Conservation (phyloP, 2,329 filamentous ascomycete genomes). For the Fusarium marasasianum region DNA sequence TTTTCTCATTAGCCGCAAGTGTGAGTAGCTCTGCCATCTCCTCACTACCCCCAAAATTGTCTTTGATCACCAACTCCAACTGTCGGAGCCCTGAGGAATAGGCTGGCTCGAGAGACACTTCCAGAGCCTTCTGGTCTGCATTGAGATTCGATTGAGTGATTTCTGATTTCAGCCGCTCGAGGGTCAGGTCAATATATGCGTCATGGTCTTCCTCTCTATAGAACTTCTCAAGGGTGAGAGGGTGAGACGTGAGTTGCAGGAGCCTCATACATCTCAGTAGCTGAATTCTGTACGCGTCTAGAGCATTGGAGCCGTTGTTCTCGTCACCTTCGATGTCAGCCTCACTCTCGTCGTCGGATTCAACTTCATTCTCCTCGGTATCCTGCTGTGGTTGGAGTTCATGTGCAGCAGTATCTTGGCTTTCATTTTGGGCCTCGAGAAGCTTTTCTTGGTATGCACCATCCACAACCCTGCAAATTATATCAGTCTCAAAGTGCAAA, state of each 20-base stretch:
- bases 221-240: slow-evolving; percentile 43
- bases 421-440: rapidly evolving
- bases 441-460: background rate
- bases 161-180: background rate
- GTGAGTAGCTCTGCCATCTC: slow-evolving; percentile 30
- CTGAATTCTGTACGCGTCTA: background rate
- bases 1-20: slow-evolving; percentile 18
- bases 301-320: rapidly evolving
- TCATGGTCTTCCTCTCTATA: slow-evolving; percentile 3
- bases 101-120: rapidly evolving
- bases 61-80: background rate
- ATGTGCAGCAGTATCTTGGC: background rate
- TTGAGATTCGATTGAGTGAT: background rate
- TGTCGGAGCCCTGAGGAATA: background rate
- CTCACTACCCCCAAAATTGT: background rate
- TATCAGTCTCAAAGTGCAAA: rapidly evolving
- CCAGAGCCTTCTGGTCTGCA: rapidly evolving
- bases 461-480: background rate
- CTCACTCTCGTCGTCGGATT: background rate
- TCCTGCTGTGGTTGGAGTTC: background rate
- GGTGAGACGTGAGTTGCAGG: slow-evolving; percentile 42
- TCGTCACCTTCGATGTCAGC: background rate
- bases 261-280: background rate
- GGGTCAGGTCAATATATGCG: background rate
- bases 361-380: rapidly evolving